Evolutionary conservation across 371 early-diverging fungal genomes (phyloP), one percentile per base, ranked within the genome.

Genomic region (Rhizomucor miehei): DNA sequence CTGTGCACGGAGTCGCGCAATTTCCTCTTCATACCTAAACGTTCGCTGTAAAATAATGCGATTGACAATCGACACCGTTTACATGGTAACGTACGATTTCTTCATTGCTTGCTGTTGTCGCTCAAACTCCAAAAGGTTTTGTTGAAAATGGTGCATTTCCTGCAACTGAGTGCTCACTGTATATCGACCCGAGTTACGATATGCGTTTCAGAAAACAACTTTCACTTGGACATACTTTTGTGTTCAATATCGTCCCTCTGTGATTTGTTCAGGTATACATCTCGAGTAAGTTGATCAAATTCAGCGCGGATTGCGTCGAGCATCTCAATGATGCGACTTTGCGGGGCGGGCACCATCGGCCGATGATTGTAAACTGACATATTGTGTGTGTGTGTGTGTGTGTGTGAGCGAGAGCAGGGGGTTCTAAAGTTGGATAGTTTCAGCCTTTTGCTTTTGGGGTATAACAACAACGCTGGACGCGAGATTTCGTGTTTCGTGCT

Each of bases 171-270:
- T 77, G 57, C 67, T 79, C 58, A 89, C 87, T 84, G 66, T 25
- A 49, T 38, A 23, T 23, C 25, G 35, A 25, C 19, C 11, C 14
- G 47, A 38, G 43, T 43, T 14, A 35, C 9, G 16, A 25, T 9
- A 20, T 44, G 29, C 21, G 21, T 37, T 3, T 35, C 9, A 16
- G 3, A 23, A 40, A 24, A 24, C 23, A 34, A 11, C 41, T 39
- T 8, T 20, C 23, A 34, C 3, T 6, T 41, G 14, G 16, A 48
- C 82, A 69, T 85, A 92, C 93, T 80, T 71, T 92, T 89, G 58
- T 90, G 90, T 66, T 95, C 97, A 63, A 86, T 85, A 49, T 94
- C 95, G 62, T 95, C 94, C 50, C 92, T 76, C 69, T 93, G 91
- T 25, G 81, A 73, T 67, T 89, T 89, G 69, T 71, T 87, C 25